Percentiles rank a stretch among this genome's conserved stretches.
These are phyloP conservation scores for Oenanthe javanica DNA, from an alignment of 140 eudicot species.

Conservation along the genomic window DNA sequence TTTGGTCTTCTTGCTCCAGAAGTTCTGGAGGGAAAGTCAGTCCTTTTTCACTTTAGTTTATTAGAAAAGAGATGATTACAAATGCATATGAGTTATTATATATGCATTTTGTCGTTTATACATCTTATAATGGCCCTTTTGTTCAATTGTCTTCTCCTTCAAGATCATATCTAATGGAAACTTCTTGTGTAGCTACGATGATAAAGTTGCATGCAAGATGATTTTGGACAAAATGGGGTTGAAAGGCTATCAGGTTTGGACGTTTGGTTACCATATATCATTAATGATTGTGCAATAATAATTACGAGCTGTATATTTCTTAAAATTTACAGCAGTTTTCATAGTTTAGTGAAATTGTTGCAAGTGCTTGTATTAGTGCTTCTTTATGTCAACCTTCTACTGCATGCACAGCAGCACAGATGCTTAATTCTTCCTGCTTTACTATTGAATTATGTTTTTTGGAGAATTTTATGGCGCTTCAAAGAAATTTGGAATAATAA, in stretches of 20 bases:
- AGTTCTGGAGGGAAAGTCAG: constrained; percentile 89
- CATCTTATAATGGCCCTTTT: neutral
- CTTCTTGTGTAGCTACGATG: constrained; percentile 62
- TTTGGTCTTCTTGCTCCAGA: constrained; percentile 97
- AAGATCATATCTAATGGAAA: too few species aligned
- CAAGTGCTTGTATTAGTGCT: too few species aligned
- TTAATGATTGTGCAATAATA: neutral
- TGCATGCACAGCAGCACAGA: too few species aligned
- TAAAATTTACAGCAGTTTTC: neutral
- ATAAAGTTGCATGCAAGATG: constrained; percentile 88
- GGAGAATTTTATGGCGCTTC: neutral
- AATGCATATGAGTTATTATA: neutral
- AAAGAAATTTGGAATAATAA: neutral
- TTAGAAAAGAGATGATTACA: neutral
- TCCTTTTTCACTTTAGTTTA: constrained; percentile 6
- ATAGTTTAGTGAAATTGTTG: neutral
- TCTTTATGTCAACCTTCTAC: too few species aligned
- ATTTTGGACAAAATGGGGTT: constrained; percentile 87
- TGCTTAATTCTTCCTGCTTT: neutral
- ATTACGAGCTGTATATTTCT: neutral
- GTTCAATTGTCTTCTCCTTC: constrained; percentile 2
- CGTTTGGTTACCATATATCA: constrained; percentile 26
- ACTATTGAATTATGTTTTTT: neutral
- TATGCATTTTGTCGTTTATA: neutral
- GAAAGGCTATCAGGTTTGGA: constrained; percentile 85